These are phyloP conservation scores for Fusarium pseudocircinatum DNA, from an alignment of 2,329 filamentous ascomycete species.

Conservation along the genomic window DNA sequence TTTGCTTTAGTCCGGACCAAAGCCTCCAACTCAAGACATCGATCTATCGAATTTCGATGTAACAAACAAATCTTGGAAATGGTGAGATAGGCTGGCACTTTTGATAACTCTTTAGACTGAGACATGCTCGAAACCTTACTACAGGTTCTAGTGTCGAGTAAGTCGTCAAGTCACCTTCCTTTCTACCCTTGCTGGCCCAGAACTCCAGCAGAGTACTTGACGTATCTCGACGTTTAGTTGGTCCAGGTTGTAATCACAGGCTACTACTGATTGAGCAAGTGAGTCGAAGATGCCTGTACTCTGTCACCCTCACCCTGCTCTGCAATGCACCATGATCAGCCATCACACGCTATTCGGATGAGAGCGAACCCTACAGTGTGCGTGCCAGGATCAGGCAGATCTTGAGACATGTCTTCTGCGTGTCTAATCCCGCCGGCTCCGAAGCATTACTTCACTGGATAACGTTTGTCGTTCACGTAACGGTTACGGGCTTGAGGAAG, in stretches of 20 bases:
- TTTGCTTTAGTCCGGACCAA: background rate
- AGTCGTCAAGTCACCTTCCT: background rate
- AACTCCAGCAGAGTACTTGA: background rate
- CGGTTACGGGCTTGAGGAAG: constrained; percentile 4
- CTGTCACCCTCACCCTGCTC: constrained; percentile 8
- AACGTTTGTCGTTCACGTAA: background rate
- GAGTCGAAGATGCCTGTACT: background rate
- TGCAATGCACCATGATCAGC: constrained; percentile 23
- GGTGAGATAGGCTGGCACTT: background rate
- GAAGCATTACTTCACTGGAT: constrained; percentile 2
- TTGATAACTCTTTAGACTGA: background rate
- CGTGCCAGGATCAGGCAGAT: background rate
- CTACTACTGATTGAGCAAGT: constrained; percentile 18
- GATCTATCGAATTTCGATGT: background rate
- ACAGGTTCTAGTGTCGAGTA: background rate
- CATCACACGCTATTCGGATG: constrained; percentile 15
- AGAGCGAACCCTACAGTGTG: background rate
- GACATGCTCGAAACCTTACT: background rate
- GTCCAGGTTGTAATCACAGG: background rate
- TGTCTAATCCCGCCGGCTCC: constrained; percentile 8
- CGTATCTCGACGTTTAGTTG: background rate
- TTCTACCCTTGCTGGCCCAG: background rate
- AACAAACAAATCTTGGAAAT: background rate
- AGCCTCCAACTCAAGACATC: background rate
- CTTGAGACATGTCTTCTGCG: constrained; percentile 19